phyloP scores from a whole-genome alignment of 2,329 filamentous ascomycete genomes.

The Penicillium janthinellum region DNA sequence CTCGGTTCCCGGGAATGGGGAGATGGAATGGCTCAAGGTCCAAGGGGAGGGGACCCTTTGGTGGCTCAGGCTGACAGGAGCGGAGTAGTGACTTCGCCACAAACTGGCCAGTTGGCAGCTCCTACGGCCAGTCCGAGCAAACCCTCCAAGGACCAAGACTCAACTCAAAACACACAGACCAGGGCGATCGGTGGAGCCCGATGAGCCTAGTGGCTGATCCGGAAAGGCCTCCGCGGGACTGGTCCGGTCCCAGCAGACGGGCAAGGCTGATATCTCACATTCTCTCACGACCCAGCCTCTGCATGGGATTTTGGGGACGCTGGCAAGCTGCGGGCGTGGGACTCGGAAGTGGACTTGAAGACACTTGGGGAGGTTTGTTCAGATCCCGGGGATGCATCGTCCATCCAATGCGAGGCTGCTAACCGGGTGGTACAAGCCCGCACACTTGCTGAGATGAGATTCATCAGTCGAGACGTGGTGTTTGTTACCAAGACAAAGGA shows the following conservation, averaged over 20 bases:
- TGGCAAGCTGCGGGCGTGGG: not conserved
- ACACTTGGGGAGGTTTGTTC: not conserved
- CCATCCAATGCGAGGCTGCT: not conserved
- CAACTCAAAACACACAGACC: not conserved
- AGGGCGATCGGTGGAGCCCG: slow-evolving; percentile 14
- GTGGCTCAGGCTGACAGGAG: not conserved
- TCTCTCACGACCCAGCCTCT: slow-evolving; percentile 22
- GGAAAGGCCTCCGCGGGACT: slow-evolving; percentile 13
- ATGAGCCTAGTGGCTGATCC: slow-evolving; percentile 23
- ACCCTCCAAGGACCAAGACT: too few relatives aligned
- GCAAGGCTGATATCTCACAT: slow-evolving; percentile 33
- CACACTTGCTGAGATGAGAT: slow-evolving; percentile 3
- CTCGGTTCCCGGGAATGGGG: slow-evolving; percentile 24
- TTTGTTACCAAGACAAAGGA: not conserved
- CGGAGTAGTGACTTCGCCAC: not conserved
- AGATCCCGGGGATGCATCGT: not conserved
- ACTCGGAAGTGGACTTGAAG: not conserved
- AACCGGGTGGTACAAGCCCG: not conserved
- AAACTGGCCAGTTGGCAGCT: not conserved
- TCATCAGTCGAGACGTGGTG: not conserved
- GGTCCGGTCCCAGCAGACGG: not conserved
- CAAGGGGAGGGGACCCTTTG: not conserved
- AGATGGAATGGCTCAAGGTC: not conserved
- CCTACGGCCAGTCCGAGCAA: not conserved
- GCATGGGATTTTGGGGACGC: slow-evolving; percentile 13